A percentile compares a stretch with the other conserved stretches of the same genome.
phyloP scores from a whole-genome alignment of 2,329 filamentous ascomycete genomes.

The Colletotrichum eleusines region DNA sequence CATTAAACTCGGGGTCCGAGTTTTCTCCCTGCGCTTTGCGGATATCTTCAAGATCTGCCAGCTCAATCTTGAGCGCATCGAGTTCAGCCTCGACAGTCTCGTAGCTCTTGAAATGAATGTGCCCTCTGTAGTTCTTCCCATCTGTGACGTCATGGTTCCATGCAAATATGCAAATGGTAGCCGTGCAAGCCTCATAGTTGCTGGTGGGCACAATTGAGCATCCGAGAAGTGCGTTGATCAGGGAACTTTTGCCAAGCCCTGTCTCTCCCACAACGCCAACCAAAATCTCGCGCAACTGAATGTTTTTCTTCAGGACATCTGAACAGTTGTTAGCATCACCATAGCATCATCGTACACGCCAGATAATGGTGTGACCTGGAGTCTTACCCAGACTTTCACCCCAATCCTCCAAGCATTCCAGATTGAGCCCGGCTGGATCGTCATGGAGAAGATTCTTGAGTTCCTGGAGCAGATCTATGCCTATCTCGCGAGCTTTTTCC shows the following conservation, averaged over 20 bases:
- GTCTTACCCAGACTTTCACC: neutral
- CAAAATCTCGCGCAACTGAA: conserved; percentile 8
- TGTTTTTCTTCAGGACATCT: neutral
- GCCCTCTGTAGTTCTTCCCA: conserved; percentile 7
- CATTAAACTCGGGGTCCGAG: neutral
- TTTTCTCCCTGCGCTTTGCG: neutral
- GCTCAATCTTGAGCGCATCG: conserved; percentile 23
- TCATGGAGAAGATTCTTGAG: neutral
- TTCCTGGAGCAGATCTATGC: neutral
- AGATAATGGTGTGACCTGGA: neutral
- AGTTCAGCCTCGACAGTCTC: conserved; percentile 40
- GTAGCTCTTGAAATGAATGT: conserved; percentile 37
- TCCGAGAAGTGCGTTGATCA: conserved; percentile 39
- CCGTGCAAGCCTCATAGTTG: conserved; percentile 42
- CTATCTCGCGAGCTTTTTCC: neutral
- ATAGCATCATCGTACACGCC: neutral
- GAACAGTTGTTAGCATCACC: neutral
- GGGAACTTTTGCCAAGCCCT: conserved; percentile 41
- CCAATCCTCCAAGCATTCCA: neutral
- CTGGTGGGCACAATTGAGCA: conserved; percentile 35
- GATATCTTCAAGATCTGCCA: conserved; percentile 15
- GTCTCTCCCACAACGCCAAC: conserved; percentile 39
- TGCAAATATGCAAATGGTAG: conserved; percentile 40
- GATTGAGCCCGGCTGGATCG: neutral
- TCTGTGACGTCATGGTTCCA: conserved; percentile 7